Evolutionary conservation across 2,329 filamentous ascomycete species (phyloP).

Genomic region (Phialophora chinensis): DNA sequence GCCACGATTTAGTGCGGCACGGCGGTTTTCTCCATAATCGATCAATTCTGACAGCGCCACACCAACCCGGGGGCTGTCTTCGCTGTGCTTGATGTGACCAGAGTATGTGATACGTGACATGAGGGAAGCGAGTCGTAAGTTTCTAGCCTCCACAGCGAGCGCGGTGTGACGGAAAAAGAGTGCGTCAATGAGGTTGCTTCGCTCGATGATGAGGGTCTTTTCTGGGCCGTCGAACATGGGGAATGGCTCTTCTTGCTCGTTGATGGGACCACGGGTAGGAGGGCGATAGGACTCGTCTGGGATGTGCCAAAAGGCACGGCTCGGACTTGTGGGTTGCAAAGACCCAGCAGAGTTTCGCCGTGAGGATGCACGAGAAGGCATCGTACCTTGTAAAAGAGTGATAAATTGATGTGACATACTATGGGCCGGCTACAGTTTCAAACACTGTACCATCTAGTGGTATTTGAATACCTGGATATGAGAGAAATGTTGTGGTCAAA

Average conservation of each 20-base stretch:
- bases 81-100: slow-evolving; percentile 11
- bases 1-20: neutral
- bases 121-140: slow-evolving; percentile 5
- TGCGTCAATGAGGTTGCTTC: slow-evolving; percentile 1
- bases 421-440: neutral
- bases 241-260: slow-evolving; percentile 2
- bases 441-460: neutral
- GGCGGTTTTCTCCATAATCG: neutral
- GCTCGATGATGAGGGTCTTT: slow-evolving; percentile 8
- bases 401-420: neutral
- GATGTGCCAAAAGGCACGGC: neutral
- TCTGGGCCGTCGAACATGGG: neutral
- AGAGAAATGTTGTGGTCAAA: neutral
- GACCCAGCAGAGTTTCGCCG: neutral
- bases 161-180: neutral
- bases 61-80: neutral
- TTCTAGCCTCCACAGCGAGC: neutral
- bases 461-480: neutral
- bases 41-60: neutral
- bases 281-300: neutral
- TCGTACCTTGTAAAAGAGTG: neutral
- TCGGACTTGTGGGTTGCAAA: neutral
- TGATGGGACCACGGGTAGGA: neutral
- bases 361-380: neutral
- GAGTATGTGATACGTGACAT: neutral